These are phyloP conservation scores for Botrytis hyacinthi DNA, from an alignment of 2,329 filamentous ascomycete species.

Conservation along the genomic window DNA sequence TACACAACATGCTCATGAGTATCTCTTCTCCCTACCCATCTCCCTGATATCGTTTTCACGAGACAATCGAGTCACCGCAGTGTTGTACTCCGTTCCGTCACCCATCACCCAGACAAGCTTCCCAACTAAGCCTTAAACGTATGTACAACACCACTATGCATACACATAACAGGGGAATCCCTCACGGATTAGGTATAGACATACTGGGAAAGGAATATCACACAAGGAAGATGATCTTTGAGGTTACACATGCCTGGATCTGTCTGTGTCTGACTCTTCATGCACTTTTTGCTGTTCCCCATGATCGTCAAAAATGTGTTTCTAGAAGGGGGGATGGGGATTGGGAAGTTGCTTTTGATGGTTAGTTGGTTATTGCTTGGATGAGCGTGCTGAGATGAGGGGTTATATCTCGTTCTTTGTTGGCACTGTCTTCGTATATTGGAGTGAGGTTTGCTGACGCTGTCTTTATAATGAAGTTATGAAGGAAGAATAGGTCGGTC, in stretches of 20 bases:
- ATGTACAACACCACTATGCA: slow-evolving; percentile 7
- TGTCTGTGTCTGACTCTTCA: not conserved
- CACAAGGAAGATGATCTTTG: not conserved
- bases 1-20: not conserved
- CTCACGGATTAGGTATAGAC: not conserved
- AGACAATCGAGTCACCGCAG: not conserved
- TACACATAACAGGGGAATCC: not conserved
- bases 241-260: not conserved
- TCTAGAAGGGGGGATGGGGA: not conserved
- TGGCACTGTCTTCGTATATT: not conserved
- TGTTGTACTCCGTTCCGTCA: not conserved
- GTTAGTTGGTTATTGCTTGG: not conserved
- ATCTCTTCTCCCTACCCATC: not conserved
- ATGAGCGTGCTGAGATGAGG: slow-evolving; percentile 26
- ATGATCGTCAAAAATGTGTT: not conserved
- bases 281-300: not conserved
- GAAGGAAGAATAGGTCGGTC: not conserved
- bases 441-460: no score
- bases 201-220: not conserved
- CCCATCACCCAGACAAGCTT: not conserved
- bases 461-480: not conserved
- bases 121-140: not conserved
- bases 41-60: not conserved
- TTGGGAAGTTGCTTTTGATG: not conserved
- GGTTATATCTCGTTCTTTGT: slow-evolving; percentile 37